Percentiles rank a stretch among this genome's conserved stretches.
phyloP scores from a whole-genome alignment of 345 rosid species.

The Diplotaxis tenuifolia region DNA sequence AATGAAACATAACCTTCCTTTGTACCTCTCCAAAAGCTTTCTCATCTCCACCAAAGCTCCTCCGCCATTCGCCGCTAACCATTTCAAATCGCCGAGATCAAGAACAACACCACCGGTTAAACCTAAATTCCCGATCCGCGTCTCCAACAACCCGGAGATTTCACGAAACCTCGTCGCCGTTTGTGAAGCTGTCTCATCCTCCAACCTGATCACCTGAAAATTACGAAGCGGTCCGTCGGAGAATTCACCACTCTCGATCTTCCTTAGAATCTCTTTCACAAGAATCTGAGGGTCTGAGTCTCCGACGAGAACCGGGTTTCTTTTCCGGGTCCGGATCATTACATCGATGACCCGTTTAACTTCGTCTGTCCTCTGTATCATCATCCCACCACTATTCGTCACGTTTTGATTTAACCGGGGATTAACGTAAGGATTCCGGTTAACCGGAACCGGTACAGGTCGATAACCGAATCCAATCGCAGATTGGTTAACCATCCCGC shows the following conservation, averaged over 20 bases:
- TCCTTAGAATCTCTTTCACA: constrained; percentile 61
- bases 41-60: constrained; percentile 62
- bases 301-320: constrained; percentile 90
- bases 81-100: constrained; percentile 89
- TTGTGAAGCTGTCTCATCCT: constrained; percentile 49
- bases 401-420: constrained; percentile 71
- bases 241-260: constrained; percentile 62
- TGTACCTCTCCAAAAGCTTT: constrained; percentile 52
- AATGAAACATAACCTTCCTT: constrained; percentile 68
- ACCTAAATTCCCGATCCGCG: constrained; percentile 43
- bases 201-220: constrained; percentile 58
- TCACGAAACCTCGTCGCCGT: constrained; percentile 51
- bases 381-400: constrained; percentile 38
- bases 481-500: constrained; percentile 38
- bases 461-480: constrained; percentile 69
- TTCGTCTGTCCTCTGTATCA: constrained; percentile 60
- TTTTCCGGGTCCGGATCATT: constrained; percentile 56
- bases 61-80: constrained; percentile 62
- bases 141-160: constrained; percentile 53
- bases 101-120: constrained; percentile 60
- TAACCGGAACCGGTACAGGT: constrained; percentile 36
- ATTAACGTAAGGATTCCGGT: constrained; percentile 67
- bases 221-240: constrained; percentile 57
- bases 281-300: constrained; percentile 72
- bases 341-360: constrained; percentile 65